These are phyloP conservation scores for Backusella macrospora DNA, from an alignment of 192 early-diverging fungal genomes.

Conservation along the genomic window DNA sequence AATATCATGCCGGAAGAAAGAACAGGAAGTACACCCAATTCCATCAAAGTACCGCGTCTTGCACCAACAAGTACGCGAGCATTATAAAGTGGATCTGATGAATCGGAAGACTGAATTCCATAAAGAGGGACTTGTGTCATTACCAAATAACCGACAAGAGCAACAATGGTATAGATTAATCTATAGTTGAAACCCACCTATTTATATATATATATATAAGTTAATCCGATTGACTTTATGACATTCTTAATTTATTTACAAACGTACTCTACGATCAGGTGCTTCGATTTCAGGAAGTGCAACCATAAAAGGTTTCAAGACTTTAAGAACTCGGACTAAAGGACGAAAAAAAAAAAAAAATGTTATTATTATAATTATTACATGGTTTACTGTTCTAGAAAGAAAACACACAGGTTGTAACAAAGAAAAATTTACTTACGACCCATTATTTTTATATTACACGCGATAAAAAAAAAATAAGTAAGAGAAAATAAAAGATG, in stretches of 20 bases:
- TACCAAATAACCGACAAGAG: constrained; percentile 97
- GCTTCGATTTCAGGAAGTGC: constrained; percentile 96
- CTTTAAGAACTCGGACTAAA: constrained; percentile 90
- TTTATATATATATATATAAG: not conserved
- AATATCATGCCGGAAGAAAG: constrained; percentile 99
- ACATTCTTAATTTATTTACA: not conserved
- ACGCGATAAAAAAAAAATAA: no score
- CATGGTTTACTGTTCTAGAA: no score
- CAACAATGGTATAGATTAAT: constrained; percentile 98
- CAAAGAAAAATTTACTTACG: no score
- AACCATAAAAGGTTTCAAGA: constrained; percentile 96
- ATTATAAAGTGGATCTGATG: constrained; percentile 98
- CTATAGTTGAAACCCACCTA: constrained; percentile 96
- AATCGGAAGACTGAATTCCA: constrained; percentile 99
- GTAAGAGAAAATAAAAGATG: no score
- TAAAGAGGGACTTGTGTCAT: constrained; percentile 99
- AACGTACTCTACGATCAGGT: constrained; percentile 97
- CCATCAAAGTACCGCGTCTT: constrained; percentile 99
- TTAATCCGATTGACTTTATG: not conserved
- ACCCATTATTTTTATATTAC: no score
- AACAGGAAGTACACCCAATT: constrained; percentile 99
- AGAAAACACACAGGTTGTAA: no score
- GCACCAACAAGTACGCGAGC: constrained; percentile 98
- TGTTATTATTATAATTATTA: no score
- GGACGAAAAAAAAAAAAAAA: not conserved